Percentiles rank a stretch among this genome's conserved stretches.
Evolutionary conservation across 371 early-diverging fungal species (phyloP).

Genomic region (Mortierella sp.): DNA sequence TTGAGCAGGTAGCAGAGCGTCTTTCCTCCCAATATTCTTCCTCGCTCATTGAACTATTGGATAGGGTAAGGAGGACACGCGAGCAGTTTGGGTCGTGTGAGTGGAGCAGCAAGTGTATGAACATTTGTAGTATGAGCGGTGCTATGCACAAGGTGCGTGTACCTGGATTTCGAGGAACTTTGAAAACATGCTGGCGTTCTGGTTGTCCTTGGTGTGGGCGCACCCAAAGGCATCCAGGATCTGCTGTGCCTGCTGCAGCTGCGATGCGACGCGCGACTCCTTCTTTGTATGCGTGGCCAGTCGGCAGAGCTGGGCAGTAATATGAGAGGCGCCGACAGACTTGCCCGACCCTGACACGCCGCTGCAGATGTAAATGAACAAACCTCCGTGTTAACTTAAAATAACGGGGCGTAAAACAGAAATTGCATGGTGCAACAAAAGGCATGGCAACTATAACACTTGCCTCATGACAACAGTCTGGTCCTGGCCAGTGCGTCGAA

Average conservation of each 20-base stretch:
- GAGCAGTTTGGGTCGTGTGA: not conserved
- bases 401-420: not conserved
- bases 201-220: slow-evolving; percentile 76
- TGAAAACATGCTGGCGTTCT: slow-evolving; percentile 67
- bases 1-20: slow-evolving; percentile 91
- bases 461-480: slow-evolving; percentile 85
- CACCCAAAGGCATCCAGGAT: slow-evolving; percentile 86
- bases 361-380: slow-evolving; percentile 54
- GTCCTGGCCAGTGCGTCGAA: slow-evolving; percentile 88
- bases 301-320: slow-evolving; percentile 76
- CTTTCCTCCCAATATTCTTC: slow-evolving; percentile 90
- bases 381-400: not conserved
- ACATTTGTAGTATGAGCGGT: not conserved
- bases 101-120: not conserved
- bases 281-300: slow-evolving; percentile 80
- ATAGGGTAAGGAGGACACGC: slow-evolving; percentile 57
- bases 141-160: not conserved
- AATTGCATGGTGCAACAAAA: not conserved
- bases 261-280: slow-evolving; percentile 78
- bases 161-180: slow-evolving; percentile 56
- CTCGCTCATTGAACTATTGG: slow-evolving; percentile 81
- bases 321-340: slow-evolving; percentile 73
- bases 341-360: slow-evolving; percentile 92
- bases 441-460: not conserved
- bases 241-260: slow-evolving; percentile 75